These are phyloP conservation scores for Rutstroemia sp. DNA, from an alignment of 2,329 filamentous ascomycete species.

Conservation along the genomic window DNA sequence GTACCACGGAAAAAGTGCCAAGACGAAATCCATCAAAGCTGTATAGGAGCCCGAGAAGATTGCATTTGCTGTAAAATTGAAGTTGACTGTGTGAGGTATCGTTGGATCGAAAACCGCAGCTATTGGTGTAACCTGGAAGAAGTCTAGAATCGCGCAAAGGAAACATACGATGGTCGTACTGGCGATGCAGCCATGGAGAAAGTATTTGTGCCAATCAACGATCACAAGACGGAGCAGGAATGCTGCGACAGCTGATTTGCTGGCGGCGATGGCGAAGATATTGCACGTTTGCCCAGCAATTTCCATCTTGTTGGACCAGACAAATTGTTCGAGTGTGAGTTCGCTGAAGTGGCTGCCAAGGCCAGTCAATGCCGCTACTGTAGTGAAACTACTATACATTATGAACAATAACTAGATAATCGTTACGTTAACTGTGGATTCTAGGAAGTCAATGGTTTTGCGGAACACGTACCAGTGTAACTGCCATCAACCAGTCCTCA, in stretches of 20 bases:
- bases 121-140: background rate
- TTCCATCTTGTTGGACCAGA: constrained; percentile 4
- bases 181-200: background rate
- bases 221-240: constrained; percentile 3
- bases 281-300: constrained; percentile 4
- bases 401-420: background rate
- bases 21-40: background rate
- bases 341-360: background rate
- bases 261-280: background rate
- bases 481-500: constrained; percentile 2
- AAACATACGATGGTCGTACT: background rate
- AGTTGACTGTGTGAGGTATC: background rate
- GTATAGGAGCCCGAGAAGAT: background rate
- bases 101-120: background rate
- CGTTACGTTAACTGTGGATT: background rate
- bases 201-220: constrained; percentile 1
- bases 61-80: background rate
- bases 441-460: background rate
- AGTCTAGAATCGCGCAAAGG: background rate
- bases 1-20: constrained; percentile 6
- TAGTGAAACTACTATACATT: background rate
- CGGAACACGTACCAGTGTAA: background rate
- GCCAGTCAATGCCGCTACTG: background rate
- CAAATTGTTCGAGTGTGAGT: background rate
- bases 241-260: constrained; percentile 1